These are phyloP conservation scores for Ascomycota sp. DNA, from an alignment of 2,329 filamentous ascomycete species.

Conservation along the genomic window DNA sequence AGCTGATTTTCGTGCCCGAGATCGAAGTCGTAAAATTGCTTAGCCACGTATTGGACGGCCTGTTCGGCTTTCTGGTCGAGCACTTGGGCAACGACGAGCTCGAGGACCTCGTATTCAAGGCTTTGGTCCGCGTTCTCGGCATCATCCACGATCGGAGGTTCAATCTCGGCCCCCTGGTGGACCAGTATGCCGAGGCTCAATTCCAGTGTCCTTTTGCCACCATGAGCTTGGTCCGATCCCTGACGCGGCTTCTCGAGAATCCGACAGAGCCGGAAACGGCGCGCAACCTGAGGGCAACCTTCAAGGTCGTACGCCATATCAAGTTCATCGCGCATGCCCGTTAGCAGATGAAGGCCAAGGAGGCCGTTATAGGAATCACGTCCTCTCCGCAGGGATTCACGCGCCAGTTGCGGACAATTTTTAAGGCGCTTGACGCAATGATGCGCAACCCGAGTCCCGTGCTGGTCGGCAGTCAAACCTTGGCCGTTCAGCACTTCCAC, in stretches of 20 bases:
- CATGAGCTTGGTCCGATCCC: slow-evolving; percentile 70
- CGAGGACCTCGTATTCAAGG: slow-evolving; percentile 81
- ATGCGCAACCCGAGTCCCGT: slow-evolving; percentile 77
- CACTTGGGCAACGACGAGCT: slow-evolving; percentile 81
- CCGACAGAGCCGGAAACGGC: slow-evolving; percentile 69
- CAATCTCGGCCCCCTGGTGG: slow-evolving; percentile 75
- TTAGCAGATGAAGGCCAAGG: slow-evolving; percentile 71
- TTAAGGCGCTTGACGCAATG: slow-evolving; percentile 72
- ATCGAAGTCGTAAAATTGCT: slow-evolving; percentile 94
- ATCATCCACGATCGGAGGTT: slow-evolving; percentile 91
- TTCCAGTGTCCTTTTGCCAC: slow-evolving; percentile 92
- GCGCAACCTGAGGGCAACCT: slow-evolving; percentile 67
- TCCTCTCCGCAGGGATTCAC: slow-evolving; percentile 54
- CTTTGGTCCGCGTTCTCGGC: slow-evolving; percentile 70
- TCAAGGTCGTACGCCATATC: slow-evolving; percentile 87
- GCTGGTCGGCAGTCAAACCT: slow-evolving; percentile 80
- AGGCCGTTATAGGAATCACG: slow-evolving; percentile 69
- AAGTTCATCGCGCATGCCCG: slow-evolving; percentile 88
- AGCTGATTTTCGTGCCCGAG: slow-evolving; percentile 83
- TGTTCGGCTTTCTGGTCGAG: slow-evolving; percentile 82
- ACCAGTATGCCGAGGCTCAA: slow-evolving; percentile 69
- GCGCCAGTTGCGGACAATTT: slow-evolving; percentile 66
- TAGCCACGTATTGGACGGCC: slow-evolving; percentile 68
- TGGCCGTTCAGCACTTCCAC: slow-evolving; percentile 91
- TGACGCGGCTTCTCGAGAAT: slow-evolving; percentile 62